These are phyloP conservation scores for Beauveria australis DNA, from an alignment of 2,329 filamentous ascomycete species.

Conservation along the genomic window DNA sequence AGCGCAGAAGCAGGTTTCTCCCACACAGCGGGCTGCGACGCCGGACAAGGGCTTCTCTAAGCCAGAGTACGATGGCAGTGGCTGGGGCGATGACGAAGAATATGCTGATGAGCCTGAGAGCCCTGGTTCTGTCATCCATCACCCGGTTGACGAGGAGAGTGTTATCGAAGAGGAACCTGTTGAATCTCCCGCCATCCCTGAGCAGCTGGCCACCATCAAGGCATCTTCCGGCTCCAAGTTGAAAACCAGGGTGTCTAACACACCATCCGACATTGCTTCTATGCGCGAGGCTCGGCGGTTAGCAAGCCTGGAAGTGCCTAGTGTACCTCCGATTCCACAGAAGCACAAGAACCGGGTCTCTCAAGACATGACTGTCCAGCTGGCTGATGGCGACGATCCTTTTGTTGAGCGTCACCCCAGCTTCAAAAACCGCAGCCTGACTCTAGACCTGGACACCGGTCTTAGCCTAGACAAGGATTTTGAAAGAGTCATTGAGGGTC, in stretches of 20 bases:
- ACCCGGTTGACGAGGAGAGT: conserved; percentile 43
- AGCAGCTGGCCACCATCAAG: conserved; percentile 80
- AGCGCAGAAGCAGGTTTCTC: conserved; percentile 12
- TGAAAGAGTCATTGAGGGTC: conserved; percentile 86
- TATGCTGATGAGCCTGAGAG: conserved; percentile 59
- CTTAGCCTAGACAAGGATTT: conserved; percentile 88
- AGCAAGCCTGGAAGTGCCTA: conserved; percentile 66
- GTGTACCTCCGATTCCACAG: conserved; percentile 52
- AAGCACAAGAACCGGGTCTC: conserved; percentile 50
- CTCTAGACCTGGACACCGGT: conserved; percentile 72
- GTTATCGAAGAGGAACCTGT: conserved; percentile 28
- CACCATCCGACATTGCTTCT: conserved; percentile 70
- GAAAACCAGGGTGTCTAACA: conserved; percentile 82
- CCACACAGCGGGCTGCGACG: conserved; percentile 34
- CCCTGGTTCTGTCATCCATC: conserved; percentile 84
- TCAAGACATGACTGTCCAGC: conserved; percentile 34
- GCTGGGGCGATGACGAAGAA: conserved; percentile 49
- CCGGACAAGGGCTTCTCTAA: conserved; percentile 45
- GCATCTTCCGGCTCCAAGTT: conserved; percentile 75
- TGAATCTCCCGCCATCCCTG: conserved; percentile 63
- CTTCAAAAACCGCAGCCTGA: conserved; percentile 75
- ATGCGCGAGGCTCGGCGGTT: conserved; percentile 84
- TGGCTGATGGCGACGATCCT: conserved; percentile 28
- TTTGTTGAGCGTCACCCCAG: conserved; percentile 58
- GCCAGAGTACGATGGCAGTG: conserved; percentile 55